Evolutionary conservation across 164 flowering plant genomes (phyloP), one percentile per base, ranked within the genome.

Genomic region (Chimonanthus praecox): DNA sequence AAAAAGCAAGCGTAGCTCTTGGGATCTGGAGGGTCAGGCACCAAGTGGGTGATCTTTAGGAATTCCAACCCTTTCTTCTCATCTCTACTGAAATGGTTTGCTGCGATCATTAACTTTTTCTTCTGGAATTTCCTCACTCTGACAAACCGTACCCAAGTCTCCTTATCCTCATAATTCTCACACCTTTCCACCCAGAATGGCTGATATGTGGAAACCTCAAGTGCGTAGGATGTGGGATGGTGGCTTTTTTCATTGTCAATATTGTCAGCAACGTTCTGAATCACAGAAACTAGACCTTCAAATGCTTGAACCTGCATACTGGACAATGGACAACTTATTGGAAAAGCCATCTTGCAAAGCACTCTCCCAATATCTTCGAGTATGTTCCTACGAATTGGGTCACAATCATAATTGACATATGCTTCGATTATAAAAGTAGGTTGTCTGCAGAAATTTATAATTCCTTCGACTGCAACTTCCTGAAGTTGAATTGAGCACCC

Each of bases 51-150:
- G 10, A 80, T 61, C 71, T 86, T 89, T 78, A 96, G 66, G 76
- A 90, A 96, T 69, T 93, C 95, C 75, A 92, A 64, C 0, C 98
- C 99, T 73, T 94, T 96, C 82, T 89, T 92, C 58, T 89, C 97
- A 74, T 94, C 97, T 65, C 90, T 78, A 73, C 90, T 96, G 76
- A 87, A 96, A 78, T 93, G 98, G 73, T 85, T 81, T 7, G 83
- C 90, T 6, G 98, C 97, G 0, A 96, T 86, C 78, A 82, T n/a
- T 43, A 92, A 72, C 71, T 90, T 96, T 83, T 78, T 86, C 77
- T 96, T 96, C 75, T 90, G 97, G 0, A 80, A 83, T 77, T 84
- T 92, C 74, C 91, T 79, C 11, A 84, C n/a, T 47, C 97, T 84
- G 8, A 87, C 71, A 45, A 70, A 81, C 18, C 90, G 85, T 6